Percentiles rank a stretch among this genome's conserved stretches.
Evolutionary conservation across 441 rosid species (phyloP).

Genomic region (Brassica balearica): DNA sequence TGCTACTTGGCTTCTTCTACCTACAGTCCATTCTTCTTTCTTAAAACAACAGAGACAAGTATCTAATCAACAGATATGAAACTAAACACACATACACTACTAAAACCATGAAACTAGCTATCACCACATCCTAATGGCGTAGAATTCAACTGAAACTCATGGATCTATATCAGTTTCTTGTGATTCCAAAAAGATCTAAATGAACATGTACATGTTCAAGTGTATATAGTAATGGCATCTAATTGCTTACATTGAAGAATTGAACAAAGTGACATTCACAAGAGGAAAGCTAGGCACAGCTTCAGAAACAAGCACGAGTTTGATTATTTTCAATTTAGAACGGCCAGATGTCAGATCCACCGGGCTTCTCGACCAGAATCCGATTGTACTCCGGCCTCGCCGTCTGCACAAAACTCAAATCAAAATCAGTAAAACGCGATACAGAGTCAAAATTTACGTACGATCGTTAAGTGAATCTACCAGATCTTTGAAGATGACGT

Average conservation of each 20-base stretch:
- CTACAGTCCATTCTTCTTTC: constrained; percentile 30
- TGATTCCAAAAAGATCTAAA: constrained; percentile 6
- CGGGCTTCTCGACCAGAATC: constrained; percentile 15
- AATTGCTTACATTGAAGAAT: background rate
- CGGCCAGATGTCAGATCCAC: too few species aligned
- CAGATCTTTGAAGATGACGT: constrained; percentile 79
- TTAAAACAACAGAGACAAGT: too few species aligned
- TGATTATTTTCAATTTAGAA: too few species aligned
- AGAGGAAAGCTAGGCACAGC: too few species aligned
- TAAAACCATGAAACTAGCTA: background rate
- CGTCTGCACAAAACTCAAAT: constrained; percentile 45
- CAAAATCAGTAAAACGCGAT: constrained; percentile 9
- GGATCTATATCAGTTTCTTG: background rate
- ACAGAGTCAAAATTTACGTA: background rate
- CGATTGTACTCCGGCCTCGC: constrained; percentile 83
- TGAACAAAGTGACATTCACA: constrained; percentile 31
- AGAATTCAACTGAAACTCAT: background rate
- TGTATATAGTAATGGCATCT: too few species aligned
- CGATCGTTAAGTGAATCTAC: constrained; percentile 26
- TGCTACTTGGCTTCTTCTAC: constrained; percentile 44
- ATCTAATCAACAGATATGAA: background rate
- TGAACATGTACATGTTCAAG: background rate
- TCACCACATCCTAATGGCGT: background rate
- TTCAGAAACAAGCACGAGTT: too few species aligned
- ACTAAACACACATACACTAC: too few species aligned